phyloP scores from a whole-genome alignment of 2,329 filamentous ascomycete genomes.

The Hypoxylon rubiginosum region DNA sequence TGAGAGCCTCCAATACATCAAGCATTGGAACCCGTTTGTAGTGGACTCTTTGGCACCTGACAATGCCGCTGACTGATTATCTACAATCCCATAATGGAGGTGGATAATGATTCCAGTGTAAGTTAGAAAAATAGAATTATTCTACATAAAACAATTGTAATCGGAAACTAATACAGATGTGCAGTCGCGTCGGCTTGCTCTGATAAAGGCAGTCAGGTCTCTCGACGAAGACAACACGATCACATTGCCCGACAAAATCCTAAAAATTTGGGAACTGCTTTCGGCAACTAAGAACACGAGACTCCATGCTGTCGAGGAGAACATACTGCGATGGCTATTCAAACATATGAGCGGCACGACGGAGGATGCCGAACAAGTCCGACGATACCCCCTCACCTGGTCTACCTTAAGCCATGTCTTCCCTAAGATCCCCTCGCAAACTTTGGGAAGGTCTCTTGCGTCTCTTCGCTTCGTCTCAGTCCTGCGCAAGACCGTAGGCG shows the following conservation, averaged over 20 bases:
- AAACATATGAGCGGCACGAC: constrained; percentile 68
- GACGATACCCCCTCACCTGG: constrained; percentile 71
- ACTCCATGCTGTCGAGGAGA: constrained; percentile 69
- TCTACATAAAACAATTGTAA: constrained; percentile 3
- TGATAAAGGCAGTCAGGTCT: constrained; percentile 67
- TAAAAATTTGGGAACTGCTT: constrained; percentile 64
- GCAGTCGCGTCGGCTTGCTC: constrained; percentile 53
- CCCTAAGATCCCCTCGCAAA: constrained; percentile 75
- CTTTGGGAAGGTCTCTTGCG: constrained; percentile 77
- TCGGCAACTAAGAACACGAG: constrained; percentile 57
- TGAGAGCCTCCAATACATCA: constrained; percentile 25
- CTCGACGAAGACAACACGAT: constrained; percentile 66
- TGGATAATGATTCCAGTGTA: constrained; percentile 41
- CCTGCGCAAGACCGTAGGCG: constrained; percentile 74
- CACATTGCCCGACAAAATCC: constrained; percentile 61
- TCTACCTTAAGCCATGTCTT: constrained; percentile 72
- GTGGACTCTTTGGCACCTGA: constrained; percentile 20
- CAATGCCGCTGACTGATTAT: constrained; percentile 40
- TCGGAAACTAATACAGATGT: constrained; percentile 25
- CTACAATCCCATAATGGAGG: constrained; percentile 45
- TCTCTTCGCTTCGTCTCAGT: constrained; percentile 77
- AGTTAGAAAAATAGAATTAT: not conserved
- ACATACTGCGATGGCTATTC: constrained; percentile 72
- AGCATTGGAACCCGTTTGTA: constrained; percentile 2
- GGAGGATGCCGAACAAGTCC: constrained; percentile 63